Evolutionary conservation across 768 basidiomycete species (phyloP).

Genomic region (Strobilomyces echinocephalus): DNA sequence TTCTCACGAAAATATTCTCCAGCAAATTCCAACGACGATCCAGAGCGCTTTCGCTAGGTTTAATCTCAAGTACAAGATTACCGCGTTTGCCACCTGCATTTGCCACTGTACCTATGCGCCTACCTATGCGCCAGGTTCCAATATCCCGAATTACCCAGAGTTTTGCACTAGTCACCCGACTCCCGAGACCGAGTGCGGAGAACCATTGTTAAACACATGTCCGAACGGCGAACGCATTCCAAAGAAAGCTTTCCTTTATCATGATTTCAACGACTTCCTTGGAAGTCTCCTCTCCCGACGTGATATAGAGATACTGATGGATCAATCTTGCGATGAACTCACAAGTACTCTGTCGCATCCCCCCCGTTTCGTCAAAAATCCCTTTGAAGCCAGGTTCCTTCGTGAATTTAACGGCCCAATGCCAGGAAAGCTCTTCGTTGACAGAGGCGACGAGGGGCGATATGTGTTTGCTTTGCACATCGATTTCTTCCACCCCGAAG

Average conservation of each 20-base stretch:
- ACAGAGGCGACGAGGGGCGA: neutral
- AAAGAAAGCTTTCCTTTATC: neutral
- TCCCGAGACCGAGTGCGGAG: neutral
- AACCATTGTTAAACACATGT: neutral
- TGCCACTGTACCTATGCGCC: neutral
- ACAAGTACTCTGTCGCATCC: neutral
- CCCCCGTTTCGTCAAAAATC: neutral
- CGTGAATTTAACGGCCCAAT: neutral
- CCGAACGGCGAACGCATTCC: neutral
- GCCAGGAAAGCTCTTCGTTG: neutral
- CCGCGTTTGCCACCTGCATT: neutral
- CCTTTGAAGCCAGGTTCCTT: neutral
- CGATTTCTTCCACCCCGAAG: neutral
- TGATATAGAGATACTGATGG: neutral
- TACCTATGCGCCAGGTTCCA: neutral
- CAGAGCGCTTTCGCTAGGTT: neutral
- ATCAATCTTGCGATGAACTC: neutral
- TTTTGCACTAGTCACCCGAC: neutral
- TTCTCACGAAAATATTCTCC: neutral
- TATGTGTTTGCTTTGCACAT: neutral
- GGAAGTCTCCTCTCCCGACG: neutral
- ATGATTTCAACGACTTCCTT: neutral
- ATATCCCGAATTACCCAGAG: neutral
- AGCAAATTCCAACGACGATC: neutral
- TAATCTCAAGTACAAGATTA: neutral